phyloP scores from a whole-genome alignment of 2,329 filamentous ascomycete genomes.

The Ceratocystis colombiana region DNA sequence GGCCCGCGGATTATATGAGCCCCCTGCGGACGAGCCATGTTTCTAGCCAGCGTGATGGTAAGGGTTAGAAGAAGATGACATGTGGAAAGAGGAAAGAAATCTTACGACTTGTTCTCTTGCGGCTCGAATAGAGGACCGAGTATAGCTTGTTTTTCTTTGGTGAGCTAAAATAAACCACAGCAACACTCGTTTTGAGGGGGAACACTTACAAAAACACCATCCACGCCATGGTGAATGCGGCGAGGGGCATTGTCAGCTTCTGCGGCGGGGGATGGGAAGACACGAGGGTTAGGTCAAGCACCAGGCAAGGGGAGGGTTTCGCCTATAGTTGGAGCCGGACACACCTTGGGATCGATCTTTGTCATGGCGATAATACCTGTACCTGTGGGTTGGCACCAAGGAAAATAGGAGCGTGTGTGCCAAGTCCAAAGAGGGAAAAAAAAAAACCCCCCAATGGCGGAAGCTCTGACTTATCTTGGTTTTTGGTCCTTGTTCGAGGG shows the following conservation, averaged over 20 bases:
- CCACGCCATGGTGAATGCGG: constrained; percentile 46
- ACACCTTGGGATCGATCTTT: constrained; percentile 25
- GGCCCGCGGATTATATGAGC: constrained; percentile 19
- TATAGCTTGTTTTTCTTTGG: constrained; percentile 31
- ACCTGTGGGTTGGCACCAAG: too few relatives aligned
- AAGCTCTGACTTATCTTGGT: not conserved
- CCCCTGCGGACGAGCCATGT: not conserved
- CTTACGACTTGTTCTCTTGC: constrained; percentile 34
- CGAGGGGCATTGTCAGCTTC: constrained; percentile 39
- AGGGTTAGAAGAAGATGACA: constrained; percentile 17
- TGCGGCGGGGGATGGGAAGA: constrained; percentile 21
- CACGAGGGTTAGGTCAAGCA: not conserved
- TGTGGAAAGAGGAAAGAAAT: not conserved
- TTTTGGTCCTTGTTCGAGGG: not conserved
- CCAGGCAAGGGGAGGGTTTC: not conserved
- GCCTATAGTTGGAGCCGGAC: constrained; percentile 2
- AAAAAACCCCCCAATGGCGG: not conserved
- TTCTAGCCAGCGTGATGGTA: not conserved
- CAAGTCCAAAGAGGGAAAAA: not conserved
- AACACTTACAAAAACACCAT: constrained; percentile 39
- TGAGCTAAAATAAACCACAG: constrained; percentile 5
- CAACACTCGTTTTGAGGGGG: not conserved
- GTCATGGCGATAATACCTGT: constrained; percentile 17
- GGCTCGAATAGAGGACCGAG: constrained; percentile 36
- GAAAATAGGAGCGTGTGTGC: too few relatives aligned